These are phyloP conservation scores for Microdochium trichocladiopsis DNA, from an alignment of 2,329 filamentous ascomycete species.

Conservation along the genomic window DNA sequence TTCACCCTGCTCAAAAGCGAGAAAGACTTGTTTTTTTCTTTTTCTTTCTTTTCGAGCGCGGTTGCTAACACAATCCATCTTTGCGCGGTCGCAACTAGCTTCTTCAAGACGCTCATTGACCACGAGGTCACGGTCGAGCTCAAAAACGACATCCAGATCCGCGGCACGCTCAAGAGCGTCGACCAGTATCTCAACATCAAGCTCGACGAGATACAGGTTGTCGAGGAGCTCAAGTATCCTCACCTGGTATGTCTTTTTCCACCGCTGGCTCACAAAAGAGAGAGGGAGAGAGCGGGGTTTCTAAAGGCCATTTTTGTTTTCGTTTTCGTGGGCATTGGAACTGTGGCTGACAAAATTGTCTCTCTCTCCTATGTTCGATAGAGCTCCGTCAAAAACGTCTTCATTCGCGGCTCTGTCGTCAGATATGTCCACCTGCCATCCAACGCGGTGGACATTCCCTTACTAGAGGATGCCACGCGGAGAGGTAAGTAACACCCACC, in stretches of 20 bases:
- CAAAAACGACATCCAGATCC: constrained; percentile 98
- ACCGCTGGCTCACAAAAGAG: no score
- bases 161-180: constrained; percentile 90
- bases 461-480: constrained; percentile 86
- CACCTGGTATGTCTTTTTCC: constrained; percentile 63
- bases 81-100: constrained; percentile 58
- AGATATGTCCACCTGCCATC: constrained; percentile 86
- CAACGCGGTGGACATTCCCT: constrained; percentile 72
- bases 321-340: no score
- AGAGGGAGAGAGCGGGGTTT: no score
- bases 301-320: no score
- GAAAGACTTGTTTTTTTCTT: background rate
- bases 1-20: no score
- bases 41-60: no score
- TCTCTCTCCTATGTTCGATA: no score
- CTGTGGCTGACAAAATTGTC: no score
- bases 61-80: no score
- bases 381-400: constrained; percentile 87
- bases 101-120: constrained; percentile 98
- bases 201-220: constrained; percentile 87
- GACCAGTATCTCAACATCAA: constrained; percentile 99
- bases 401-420: constrained; percentile 88
- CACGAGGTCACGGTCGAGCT: constrained; percentile 96
- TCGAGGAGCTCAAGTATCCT: constrained; percentile 91
- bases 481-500: constrained; percentile 53